phyloP scores from a whole-genome alignment of 495 filamentous ascomycete genomes.

The Aspergillus homomorphus region DNA sequence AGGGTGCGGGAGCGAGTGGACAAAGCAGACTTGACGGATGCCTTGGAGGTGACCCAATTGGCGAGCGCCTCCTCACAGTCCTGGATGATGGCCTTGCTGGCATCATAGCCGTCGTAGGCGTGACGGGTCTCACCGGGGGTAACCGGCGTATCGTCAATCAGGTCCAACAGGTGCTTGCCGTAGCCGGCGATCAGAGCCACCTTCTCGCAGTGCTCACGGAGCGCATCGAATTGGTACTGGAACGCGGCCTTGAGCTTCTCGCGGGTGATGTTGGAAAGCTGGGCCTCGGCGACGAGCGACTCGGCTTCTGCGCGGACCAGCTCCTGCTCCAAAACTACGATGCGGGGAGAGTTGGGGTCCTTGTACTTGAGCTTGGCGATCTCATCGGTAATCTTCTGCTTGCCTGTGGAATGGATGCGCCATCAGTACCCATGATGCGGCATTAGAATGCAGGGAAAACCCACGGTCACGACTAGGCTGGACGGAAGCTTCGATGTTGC shows the following conservation, averaged over 20 bases:
- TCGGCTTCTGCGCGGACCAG: conserved; percentile 97
- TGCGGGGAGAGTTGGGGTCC: conserved; percentile 95
- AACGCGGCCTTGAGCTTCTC: conserved; percentile 99
- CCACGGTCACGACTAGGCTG: conserved; percentile 95
- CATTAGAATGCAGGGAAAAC: conserved; percentile 26
- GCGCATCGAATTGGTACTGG: conserved; percentile 96
- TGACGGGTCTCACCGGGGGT: conserved; percentile 95
- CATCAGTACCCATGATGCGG: conserved; percentile 10
- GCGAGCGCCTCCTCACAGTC: conserved; percentile 96
- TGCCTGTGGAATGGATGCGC: conserved; percentile 48
- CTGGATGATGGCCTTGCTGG: conserved; percentile 98
- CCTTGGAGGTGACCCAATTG: conserved; percentile 92
- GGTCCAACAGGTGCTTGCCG: conserved; percentile 92
- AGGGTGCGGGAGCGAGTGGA: conserved; percentile 81
- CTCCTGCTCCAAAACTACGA: conserved; percentile 97
- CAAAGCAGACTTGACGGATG: conserved; percentile 79
- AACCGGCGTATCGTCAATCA: conserved; percentile 94
- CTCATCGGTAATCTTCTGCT: conserved; percentile 99
- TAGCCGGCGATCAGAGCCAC: conserved; percentile 95
- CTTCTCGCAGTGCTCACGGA: conserved; percentile 98
- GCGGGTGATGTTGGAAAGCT: conserved; percentile 97
- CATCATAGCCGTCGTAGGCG: conserved; percentile 97
- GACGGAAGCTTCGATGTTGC: conserved; percentile 97
- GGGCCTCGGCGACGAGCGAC: conserved; percentile 94
- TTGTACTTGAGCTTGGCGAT: conserved; percentile 99